Conservation (phyloP, 2,329 filamentous ascomycete species). For the Emergomyces pasteurianus region DNA sequence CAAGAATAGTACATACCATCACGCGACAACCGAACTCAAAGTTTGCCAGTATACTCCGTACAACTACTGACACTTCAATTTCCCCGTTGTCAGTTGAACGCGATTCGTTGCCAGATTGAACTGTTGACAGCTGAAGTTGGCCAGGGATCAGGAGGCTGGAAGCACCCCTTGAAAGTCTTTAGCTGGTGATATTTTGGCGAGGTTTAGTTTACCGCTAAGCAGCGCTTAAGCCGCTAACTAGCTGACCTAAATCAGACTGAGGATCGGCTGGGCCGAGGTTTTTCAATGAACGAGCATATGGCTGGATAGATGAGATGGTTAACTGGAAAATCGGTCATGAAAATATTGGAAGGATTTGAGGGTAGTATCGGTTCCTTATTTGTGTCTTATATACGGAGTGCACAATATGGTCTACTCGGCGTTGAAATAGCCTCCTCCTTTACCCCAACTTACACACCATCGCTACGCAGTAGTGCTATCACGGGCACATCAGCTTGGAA, state of each 20-base stretch:
- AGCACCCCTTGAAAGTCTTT: no score
- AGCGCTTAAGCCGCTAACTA: not conserved
- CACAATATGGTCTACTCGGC: not conserved
- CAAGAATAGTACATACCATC: not conserved
- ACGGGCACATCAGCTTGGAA: not conserved
- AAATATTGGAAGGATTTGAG: not conserved
- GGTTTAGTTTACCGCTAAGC: not conserved
- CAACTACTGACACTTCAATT: not conserved
- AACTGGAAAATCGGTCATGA: not conserved
- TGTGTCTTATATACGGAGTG: not conserved
- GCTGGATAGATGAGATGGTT: not conserved
- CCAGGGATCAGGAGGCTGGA: not conserved
- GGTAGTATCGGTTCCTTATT: not conserved
- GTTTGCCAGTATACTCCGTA: not conserved
- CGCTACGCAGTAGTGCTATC: no score
- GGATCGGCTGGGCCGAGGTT: not conserved
- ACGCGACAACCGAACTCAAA: not conserved
- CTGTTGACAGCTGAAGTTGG: not conserved
- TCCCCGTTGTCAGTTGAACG: not conserved
- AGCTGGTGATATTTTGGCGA: not conserved
- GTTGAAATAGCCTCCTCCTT: not conserved
- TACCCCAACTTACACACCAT: not conserved
- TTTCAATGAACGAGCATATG: not conserved
- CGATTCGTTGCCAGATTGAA: not conserved
- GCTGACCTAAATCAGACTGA: not conserved